Evolutionary conservation across 441 rosid genomes (phyloP).

Genomic region (Eruca vesicaria): DNA sequence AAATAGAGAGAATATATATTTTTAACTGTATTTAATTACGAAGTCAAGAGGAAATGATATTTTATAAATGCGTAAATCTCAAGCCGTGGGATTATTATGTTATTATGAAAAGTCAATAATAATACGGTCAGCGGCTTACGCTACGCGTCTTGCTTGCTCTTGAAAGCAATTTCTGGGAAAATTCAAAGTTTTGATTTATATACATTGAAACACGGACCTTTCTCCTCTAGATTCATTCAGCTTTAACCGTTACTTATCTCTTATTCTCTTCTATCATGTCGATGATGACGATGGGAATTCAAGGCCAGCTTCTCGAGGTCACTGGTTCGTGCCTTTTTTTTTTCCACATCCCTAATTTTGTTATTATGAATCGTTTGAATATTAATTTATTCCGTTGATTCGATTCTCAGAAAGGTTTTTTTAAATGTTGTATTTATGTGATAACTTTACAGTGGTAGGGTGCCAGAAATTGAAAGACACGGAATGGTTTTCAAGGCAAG

Average conservation of each 20-base stretch:
- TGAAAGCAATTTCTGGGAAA: slow-evolving; percentile 7
- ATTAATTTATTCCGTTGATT: background rate
- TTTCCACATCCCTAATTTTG: background rate
- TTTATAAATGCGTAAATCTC: background rate
- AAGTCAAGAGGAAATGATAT: background rate
- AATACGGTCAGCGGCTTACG: slow-evolving; percentile 18
- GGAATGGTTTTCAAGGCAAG: slow-evolving; percentile 91
- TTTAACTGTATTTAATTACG: too few species aligned
- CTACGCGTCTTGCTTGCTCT: background rate
- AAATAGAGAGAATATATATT: too few species aligned
- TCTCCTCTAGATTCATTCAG: background rate
- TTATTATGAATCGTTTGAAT: background rate
- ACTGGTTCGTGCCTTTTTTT: slow-evolving; percentile 49
- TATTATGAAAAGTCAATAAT: slow-evolving; percentile 1
- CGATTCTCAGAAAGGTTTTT: background rate
- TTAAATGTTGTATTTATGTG: background rate
- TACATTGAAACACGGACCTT: background rate
- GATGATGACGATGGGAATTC: slow-evolving; percentile 45
- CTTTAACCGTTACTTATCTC: background rate
- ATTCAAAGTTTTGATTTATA: background rate
- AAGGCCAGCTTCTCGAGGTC: slow-evolving; percentile 80
- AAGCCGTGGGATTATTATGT: background rate
- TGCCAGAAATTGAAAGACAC: slow-evolving; percentile 86
- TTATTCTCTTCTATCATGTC: background rate
- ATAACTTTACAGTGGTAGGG: slow-evolving; percentile 56